Evolutionary conservation across 1,284 basidiomycete genomes (phyloP).

Genomic region (Stygiomarasmius scandens): DNA sequence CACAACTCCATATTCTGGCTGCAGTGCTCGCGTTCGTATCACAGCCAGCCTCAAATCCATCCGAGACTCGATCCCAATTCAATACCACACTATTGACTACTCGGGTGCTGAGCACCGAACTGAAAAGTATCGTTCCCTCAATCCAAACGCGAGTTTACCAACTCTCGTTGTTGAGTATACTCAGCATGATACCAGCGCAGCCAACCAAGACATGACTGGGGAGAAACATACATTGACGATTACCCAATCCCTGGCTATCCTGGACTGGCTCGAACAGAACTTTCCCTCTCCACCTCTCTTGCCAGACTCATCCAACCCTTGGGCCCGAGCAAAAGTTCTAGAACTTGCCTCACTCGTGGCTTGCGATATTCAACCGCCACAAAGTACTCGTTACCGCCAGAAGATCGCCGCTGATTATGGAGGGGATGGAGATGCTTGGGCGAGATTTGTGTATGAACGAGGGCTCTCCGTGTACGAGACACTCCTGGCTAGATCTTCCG

Average conservation of each 20-base stretch:
- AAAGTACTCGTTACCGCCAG: not conserved
- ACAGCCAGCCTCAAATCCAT: not conserved
- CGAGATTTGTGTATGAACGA: slow-evolving; percentile 2
- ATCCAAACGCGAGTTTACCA: not conserved
- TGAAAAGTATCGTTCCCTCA: not conserved
- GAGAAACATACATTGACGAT: not conserved
- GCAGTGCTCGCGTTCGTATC: not conserved
- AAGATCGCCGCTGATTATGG: not conserved
- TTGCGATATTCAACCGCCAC: slow-evolving; percentile 6
- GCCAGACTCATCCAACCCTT: not conserved
- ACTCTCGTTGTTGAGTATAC: slow-evolving; percentile 2
- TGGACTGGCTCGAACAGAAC: not conserved
- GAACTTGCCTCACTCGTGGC: not conserved
- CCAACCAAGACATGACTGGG: too few relatives aligned
- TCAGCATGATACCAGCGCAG: too few relatives aligned
- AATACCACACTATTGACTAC: not conserved
- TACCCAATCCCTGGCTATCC: slow-evolving; percentile 1
- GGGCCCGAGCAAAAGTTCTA: not conserved
- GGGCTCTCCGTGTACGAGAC: not conserved
- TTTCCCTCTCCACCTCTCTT: not conserved
- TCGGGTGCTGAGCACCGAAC: not conserved
- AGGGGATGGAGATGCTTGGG: slow-evolving; percentile 1
- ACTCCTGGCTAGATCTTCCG: not conserved
- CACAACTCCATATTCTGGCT: not conserved
- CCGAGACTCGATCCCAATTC: not conserved